Evolutionary conservation across 352 stramenopile species (phyloP), one percentile per base, ranked within the genome.

Genomic region (Phytophthora melonis): DNA sequence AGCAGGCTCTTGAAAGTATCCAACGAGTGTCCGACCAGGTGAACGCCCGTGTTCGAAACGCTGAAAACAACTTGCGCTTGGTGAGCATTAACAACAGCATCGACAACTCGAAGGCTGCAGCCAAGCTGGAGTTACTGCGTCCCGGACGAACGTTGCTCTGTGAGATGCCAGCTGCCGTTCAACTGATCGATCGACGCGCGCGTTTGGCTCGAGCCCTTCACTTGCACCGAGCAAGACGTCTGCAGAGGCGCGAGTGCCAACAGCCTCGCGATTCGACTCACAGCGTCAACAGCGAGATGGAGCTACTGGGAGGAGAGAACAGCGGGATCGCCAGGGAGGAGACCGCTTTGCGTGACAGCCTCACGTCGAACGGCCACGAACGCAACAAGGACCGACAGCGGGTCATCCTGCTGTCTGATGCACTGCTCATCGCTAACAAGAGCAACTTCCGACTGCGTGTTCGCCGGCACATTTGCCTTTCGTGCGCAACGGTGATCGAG

Each of bases 351-450:
- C 60, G 70, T 23, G 70, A 78, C 39, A 77, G 66, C 32, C 71
- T 78, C 59, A 80, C 52, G 36, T 66, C 62, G 2, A 73, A 49
- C 21, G 54, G 65, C 27, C 58, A 59, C 14, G 68, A 66, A 30
- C 49, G 62, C 27, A 56, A 47, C 55, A 74, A 70, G 23, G 84
- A 90, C 43, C 77, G 71, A 18, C 53, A 81, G 47, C 81, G 74
- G 8, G 71, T 93, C 30, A 83, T 93, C 16, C 43, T 93, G 59
- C 72, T 93, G 6, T 93, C 86, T 13, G 84, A 93, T 21, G 82
- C 83, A 59, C 66, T 93, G 11, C 57, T 93, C 52, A 89, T 93
- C 65, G 81, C 81, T 45, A 90, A 88, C 66, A 80, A 75, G 16
- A 62, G 74, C 10, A 83, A 80, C 16, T 77, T 81, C 11, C 77